phyloP scores from a whole-genome alignment of 2,329 filamentous ascomycete genomes.

The Aschersonia sp. region DNA sequence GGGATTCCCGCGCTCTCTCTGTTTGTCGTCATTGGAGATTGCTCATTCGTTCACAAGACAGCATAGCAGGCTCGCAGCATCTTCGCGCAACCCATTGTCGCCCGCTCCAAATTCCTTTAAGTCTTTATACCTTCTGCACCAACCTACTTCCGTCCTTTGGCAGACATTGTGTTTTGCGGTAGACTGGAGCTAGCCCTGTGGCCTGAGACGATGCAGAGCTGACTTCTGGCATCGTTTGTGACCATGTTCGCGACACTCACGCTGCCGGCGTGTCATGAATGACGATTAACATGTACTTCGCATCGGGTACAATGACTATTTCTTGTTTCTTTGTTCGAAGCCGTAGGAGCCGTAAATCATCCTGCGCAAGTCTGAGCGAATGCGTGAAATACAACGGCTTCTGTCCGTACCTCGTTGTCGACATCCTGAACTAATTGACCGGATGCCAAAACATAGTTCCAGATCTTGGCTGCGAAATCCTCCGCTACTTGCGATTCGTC shows the following conservation, averaged over 20 bases:
- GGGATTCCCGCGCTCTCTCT: too few relatives aligned
- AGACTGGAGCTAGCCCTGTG: too few relatives aligned
- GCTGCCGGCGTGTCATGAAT: slow-evolving; percentile 69
- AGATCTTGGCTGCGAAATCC: slow-evolving; percentile 63
- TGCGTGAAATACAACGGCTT: neutral
- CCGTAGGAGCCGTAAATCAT: slow-evolving; percentile 63
- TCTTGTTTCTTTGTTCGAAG: slow-evolving; percentile 77
- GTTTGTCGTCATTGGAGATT: too few relatives aligned
- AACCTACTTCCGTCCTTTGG: too few relatives aligned
- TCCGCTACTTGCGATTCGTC: slow-evolving; percentile 46
- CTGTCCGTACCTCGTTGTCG: slow-evolving; percentile 44
- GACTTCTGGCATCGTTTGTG: neutral
- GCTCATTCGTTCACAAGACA: too few relatives aligned
- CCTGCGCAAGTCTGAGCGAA: slow-evolving; percentile 27
- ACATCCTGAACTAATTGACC: slow-evolving; percentile 57
- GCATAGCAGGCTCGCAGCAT: too few relatives aligned
- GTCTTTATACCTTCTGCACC: too few relatives aligned
- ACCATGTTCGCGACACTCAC: slow-evolving; percentile 17
- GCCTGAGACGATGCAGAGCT: too few relatives aligned
- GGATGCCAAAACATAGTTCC: slow-evolving; percentile 58
- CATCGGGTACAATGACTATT: slow-evolving; percentile 68
- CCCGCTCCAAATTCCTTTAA: too few relatives aligned
- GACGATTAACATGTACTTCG: slow-evolving; percentile 65
- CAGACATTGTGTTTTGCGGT: too few relatives aligned
- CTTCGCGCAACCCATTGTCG: too few relatives aligned